Evolutionary conservation across 352 stramenopile species (phyloP).

Genomic region (Globisporangium splendens): DNA sequence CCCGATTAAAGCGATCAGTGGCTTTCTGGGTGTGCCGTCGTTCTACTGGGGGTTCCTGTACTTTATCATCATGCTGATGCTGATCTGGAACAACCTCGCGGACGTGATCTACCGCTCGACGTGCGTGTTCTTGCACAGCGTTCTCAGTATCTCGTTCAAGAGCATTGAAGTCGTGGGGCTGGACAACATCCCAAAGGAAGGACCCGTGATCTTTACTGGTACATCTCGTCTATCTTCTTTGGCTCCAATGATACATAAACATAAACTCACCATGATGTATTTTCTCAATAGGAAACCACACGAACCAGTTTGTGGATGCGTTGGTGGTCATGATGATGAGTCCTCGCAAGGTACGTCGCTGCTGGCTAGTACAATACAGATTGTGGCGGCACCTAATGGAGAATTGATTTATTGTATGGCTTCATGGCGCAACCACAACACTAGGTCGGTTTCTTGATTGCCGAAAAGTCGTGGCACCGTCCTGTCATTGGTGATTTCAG

Average conservation of each 20-base stretch:
- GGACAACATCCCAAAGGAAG: constrained; percentile 95
- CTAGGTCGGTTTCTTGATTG: constrained; percentile 95
- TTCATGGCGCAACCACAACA: background rate
- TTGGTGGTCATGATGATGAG: constrained; percentile 95
- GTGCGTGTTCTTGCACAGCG: constrained; percentile 95
- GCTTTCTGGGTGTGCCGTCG: constrained; percentile 63
- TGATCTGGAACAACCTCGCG: constrained; percentile 73
- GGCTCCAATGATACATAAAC: too few relatives aligned
- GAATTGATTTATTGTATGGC: background rate
- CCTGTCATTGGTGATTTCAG: constrained; percentile 94
- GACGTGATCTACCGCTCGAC: constrained; percentile 79
- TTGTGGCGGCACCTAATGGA: too few relatives aligned
- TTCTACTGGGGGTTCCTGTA: constrained; percentile 66
- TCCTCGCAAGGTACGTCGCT: constrained; percentile 74
- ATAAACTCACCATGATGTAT: too few relatives aligned
- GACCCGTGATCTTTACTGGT: constrained; percentile 95
- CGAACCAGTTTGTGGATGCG: constrained; percentile 99
- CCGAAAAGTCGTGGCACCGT: constrained; percentile 94
- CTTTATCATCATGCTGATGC: constrained; percentile 58
- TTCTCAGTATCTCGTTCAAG: constrained; percentile 98
- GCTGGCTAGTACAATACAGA: background rate
- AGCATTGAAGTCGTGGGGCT: constrained; percentile 95
- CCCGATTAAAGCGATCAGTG: constrained; percentile 78
- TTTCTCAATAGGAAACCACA: constrained; percentile 85
- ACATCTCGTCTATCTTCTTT: too few relatives aligned